phyloP scores from a whole-genome alignment of 352 stramenopile genomes.

The Thalassiosira delicatula region DNA sequence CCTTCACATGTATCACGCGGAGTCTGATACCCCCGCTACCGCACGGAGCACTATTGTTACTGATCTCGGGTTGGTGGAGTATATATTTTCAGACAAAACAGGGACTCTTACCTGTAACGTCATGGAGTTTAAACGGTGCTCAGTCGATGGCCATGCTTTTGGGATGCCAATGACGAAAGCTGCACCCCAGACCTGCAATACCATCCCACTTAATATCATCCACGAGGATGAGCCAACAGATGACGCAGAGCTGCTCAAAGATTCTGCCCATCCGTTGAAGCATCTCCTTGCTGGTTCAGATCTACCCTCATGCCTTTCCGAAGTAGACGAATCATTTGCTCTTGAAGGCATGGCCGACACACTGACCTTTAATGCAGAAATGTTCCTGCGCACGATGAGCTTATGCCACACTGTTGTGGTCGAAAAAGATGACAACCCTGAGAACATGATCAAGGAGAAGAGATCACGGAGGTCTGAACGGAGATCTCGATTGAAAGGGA shows the following conservation, averaged over 20 bases:
- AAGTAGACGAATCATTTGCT: slow-evolving; percentile 20
- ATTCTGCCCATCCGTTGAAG: slow-evolving; percentile 72
- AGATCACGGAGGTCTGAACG: slow-evolving; percentile 22
- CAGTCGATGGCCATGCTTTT: slow-evolving; percentile 91
- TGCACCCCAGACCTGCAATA: too few relatives aligned
- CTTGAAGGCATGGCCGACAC: slow-evolving; percentile 16
- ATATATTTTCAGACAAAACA: slow-evolving; percentile 99
- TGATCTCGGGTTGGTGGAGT: slow-evolving; percentile 96
- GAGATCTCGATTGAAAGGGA: slow-evolving; percentile 3
- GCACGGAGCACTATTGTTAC: too few relatives aligned
- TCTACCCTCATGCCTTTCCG: not conserved
- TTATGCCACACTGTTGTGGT: slow-evolving; percentile 96
- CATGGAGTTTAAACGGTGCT: slow-evolving; percentile 98
- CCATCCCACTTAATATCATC: too few relatives aligned
- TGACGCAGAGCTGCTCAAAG: slow-evolving; percentile 25
- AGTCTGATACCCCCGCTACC: too few relatives aligned
- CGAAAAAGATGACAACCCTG: slow-evolving; percentile 85
- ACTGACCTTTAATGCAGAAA: slow-evolving; percentile 84
- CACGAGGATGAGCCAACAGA: not conserved
- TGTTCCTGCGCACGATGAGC: slow-evolving; percentile 86
- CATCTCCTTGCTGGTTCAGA: slow-evolving; percentile 67
- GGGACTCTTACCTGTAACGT: slow-evolving; percentile 99
- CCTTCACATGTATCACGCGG: too few relatives aligned
- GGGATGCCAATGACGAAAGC: slow-evolving; percentile 85
- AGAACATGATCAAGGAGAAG: slow-evolving; percentile 1